Conservation (phyloP, 768 basidiomycete species). For the Mrakia hoshinonis region DNA sequence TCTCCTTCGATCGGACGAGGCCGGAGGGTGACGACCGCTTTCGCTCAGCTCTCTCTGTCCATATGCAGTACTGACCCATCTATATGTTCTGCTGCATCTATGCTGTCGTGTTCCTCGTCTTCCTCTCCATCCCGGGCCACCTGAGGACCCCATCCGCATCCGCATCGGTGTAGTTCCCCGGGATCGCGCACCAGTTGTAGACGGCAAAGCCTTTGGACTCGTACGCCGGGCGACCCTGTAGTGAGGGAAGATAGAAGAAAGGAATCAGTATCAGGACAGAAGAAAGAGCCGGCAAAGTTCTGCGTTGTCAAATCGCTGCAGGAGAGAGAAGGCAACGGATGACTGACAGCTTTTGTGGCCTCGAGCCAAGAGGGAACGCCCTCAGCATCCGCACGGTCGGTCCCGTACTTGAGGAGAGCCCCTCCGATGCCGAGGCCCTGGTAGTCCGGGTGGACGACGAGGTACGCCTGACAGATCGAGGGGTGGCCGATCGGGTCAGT, state of each 20-base stretch:
- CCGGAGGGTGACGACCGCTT: no score
- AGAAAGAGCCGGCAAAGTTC: background rate
- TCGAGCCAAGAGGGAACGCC: background rate
- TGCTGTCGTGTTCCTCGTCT: background rate
- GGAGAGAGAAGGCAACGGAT: background rate
- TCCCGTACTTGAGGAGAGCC: slow-evolving; percentile 7
- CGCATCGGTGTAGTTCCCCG: background rate
- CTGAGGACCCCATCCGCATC: background rate
- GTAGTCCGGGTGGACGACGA: slow-evolving; percentile 5
- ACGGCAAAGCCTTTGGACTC: background rate
- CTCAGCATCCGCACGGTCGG: slow-evolving; percentile 6
- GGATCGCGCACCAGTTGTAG: background rate
- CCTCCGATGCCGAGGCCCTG: slow-evolving; percentile 11
- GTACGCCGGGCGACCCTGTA: background rate
- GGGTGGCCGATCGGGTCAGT: background rate
- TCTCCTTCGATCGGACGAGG: no score
- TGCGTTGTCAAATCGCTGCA: no score
- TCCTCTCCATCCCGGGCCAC: slow-evolving; percentile 10
- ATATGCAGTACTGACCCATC: background rate
- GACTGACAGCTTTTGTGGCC: slow-evolving; percentile 1
- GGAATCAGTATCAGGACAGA: background rate
- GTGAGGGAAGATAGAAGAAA: background rate
- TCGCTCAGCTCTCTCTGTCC: background rate
- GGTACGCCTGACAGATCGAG: background rate
- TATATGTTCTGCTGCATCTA: background rate